These are phyloP conservation scores for Silene latifolia DNA, from an alignment of 148 eudicot species.

Conservation along the genomic window DNA sequence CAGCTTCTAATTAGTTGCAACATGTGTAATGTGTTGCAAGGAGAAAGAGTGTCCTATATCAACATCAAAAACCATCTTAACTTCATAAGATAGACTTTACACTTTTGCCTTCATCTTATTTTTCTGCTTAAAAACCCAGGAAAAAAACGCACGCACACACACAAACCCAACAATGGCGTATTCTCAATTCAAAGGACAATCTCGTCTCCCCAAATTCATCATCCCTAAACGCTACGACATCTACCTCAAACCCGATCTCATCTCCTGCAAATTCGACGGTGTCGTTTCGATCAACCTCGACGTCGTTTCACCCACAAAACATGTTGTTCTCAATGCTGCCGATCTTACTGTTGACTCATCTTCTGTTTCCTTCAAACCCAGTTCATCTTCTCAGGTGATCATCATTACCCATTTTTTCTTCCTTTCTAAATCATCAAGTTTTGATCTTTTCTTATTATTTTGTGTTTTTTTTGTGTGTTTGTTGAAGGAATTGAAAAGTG, in stretches of 20 bases:
- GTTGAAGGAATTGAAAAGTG: conserved; percentile 47
- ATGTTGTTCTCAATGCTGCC: conserved; percentile 81
- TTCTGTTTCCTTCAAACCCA: conserved; percentile 52
- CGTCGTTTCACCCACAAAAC: conserved; percentile 55
- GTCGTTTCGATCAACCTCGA: conserved; percentile 54
- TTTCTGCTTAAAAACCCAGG: no score
- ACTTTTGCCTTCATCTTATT: no score
- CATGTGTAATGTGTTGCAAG: no score
- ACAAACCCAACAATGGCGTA: conserved; percentile 26
- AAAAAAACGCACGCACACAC: no score
- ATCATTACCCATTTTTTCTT: background rate
- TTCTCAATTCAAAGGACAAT: conserved; percentile 60
- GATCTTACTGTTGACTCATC: conserved; percentile 54
- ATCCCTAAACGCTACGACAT: conserved; percentile 71
- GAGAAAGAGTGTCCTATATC: no score
- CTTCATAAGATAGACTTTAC: no score
- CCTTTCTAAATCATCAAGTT: background rate
- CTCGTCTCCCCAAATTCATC: conserved; percentile 73
- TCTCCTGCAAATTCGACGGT: conserved; percentile 68
- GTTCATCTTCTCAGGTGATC: conserved; percentile 43
- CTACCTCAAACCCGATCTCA: conserved; percentile 67
- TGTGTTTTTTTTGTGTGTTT: background rate
- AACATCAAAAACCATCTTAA: no score
- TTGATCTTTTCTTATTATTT: background rate
- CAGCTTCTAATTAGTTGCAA: no score